Percentiles rank a stretch among this genome's conserved stretches.
Conservation (phyloP, 805 yeast species). For the Schwanniomyces polymorphus region DNA sequence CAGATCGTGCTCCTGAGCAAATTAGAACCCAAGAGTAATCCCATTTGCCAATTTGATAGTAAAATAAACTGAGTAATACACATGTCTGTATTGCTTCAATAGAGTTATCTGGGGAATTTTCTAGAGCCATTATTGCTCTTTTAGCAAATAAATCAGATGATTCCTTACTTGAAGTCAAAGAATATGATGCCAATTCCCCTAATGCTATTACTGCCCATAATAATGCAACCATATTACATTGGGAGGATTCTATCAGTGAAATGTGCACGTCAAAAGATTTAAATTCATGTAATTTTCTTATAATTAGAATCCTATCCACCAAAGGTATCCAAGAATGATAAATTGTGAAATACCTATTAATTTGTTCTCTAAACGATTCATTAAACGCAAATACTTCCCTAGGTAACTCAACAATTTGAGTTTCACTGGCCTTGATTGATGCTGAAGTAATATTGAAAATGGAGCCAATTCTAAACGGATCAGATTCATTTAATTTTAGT, state of each 20-base stretch:
- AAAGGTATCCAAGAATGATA: constrained; percentile 23
- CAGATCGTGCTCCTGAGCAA: constrained; percentile 21
- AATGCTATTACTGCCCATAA: constrained; percentile 21
- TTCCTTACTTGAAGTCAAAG: constrained; percentile 1
- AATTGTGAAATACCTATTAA: constrained; percentile 17
- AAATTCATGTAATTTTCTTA: constrained; percentile 12
- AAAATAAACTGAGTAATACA: constrained; percentile 17
- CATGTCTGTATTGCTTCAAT: constrained; percentile 23
- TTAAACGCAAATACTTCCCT: constrained; percentile 16
- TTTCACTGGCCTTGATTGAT: constrained; percentile 1
- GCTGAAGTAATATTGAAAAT: constrained; percentile 18
- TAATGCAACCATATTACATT: constrained; percentile 15
- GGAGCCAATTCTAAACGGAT: constrained; percentile 25
- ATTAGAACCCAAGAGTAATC: constrained; percentile 22
- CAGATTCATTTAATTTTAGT: constrained; percentile 5
- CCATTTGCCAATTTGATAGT: constrained; percentile 23
- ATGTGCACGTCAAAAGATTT: constrained; percentile 1
- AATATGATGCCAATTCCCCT: constrained; percentile 5
- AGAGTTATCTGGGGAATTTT: constrained; percentile 17
- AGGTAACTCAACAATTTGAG: constrained; percentile 10
- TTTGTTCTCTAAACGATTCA: constrained; percentile 9
- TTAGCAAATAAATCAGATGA: constrained; percentile 11
- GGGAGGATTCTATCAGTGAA: constrained; percentile 3
- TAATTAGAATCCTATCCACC: constrained; percentile 16
- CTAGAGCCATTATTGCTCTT: constrained; percentile 20